Percentiles rank a stretch among this genome's conserved stretches.
phyloP scores from a whole-genome alignment of 2,329 filamentous ascomycete genomes.

The Tolypocladium inflatum region DNA sequence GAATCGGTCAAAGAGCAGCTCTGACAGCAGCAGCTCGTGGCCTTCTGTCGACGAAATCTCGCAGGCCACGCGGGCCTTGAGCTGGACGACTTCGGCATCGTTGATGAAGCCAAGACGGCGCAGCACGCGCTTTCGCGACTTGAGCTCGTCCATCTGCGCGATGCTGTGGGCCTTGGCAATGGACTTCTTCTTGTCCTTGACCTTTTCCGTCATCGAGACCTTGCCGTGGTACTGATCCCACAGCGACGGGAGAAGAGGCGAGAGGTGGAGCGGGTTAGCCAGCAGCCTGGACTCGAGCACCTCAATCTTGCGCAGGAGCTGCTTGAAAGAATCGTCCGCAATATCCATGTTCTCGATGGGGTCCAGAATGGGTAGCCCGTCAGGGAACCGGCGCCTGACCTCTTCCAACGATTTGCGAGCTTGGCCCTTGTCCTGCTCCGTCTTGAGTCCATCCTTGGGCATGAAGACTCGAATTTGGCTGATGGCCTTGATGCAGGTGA shows the following conservation, averaged over 20 bases:
- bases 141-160: slow-evolving; percentile 90
- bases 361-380: slow-evolving; percentile 81
- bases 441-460: slow-evolving; percentile 61
- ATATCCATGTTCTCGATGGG: slow-evolving; percentile 97
- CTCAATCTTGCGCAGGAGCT: slow-evolving; percentile 89
- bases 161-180: slow-evolving; percentile 80
- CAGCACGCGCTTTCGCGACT: slow-evolving; percentile 89
- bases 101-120: slow-evolving; percentile 93
- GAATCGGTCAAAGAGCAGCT: slow-evolving; percentile 92
- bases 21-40: slow-evolving; percentile 86
- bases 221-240: slow-evolving; percentile 85
- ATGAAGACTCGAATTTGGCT: slow-evolving; percentile 77
- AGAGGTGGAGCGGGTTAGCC: slow-evolving; percentile 85
- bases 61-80: slow-evolving; percentile 94
- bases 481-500: slow-evolving; percentile 78
- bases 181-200: slow-evolving; percentile 81
- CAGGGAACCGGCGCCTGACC: slow-evolving; percentile 79
- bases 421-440: slow-evolving; percentile 53
- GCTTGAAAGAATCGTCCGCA: slow-evolving; percentile 85
- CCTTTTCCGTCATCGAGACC: slow-evolving; percentile 63
- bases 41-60: slow-evolving; percentile 89
- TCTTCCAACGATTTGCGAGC: slow-evolving; percentile 66
- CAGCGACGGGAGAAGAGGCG: slow-evolving; percentile 70
- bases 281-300: slow-evolving; percentile 85
- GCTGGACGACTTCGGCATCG: slow-evolving; percentile 86